Evolutionary conservation across 108 stramenopile genomes (phyloP).

Genomic region (Craspedostauros australis): DNA sequence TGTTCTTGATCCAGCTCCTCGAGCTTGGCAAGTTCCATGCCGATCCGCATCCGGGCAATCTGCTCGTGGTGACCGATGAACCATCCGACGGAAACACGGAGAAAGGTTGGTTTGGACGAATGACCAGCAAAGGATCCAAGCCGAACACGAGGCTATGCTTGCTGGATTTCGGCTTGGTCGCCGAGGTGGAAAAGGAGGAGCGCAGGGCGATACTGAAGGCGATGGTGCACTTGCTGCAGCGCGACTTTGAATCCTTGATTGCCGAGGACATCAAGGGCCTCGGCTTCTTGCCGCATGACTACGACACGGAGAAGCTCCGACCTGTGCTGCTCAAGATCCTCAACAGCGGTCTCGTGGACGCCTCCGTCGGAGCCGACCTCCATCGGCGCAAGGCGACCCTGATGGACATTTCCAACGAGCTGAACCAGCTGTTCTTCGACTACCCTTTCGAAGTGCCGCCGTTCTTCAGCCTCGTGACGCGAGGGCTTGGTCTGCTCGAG

Average conservation of each 20-base stretch:
- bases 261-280: constrained; percentile 69
- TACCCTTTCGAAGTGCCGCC: constrained; percentile 87
- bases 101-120: constrained; percentile 68
- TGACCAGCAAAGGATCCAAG: constrained; percentile 29
- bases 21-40: constrained; percentile 83
- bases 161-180: constrained; percentile 84
- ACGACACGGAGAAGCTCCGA: constrained; percentile 66
- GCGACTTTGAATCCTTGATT: constrained; percentile 75
- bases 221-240: constrained; percentile 73
- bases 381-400: constrained; percentile 66
- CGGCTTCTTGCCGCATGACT: constrained; percentile 79
- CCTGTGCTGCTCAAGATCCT: constrained; percentile 73
- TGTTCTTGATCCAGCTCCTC: constrained; percentile 79
- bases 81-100: not conserved
- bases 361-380: constrained; percentile 67
- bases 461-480: constrained; percentile 88
- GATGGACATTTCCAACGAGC: constrained; percentile 77
- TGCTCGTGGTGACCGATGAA: too few species aligned
- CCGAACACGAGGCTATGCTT: too few species aligned
- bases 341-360: constrained; percentile 66
- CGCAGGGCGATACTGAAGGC: constrained; percentile 76
- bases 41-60: constrained; percentile 64
- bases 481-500: constrained; percentile 84
- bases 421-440: constrained; percentile 86
- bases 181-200: constrained; percentile 48